Evolutionary conservation across 495 filamentous ascomycete species (phyloP).

Genomic region (Lepidopterella palustris): DNA sequence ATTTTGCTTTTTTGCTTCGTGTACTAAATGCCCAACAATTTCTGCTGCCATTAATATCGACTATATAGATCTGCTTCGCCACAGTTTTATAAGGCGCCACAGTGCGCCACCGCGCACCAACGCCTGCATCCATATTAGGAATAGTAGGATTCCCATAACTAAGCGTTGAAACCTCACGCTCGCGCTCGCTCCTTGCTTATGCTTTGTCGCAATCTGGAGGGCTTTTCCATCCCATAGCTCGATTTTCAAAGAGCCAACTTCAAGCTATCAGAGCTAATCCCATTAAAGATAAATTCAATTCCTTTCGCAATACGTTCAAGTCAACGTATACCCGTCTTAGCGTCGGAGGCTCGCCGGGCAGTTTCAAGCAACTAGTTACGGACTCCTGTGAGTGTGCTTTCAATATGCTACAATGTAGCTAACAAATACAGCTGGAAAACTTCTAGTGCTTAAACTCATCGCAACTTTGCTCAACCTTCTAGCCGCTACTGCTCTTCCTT

Average conservation of each 20-base stretch:
- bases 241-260: neutral
- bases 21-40: too few relatives aligned
- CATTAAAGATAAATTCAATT: neutral
- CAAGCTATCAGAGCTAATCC: neutral
- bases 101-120: too few relatives aligned
- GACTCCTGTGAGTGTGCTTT: neutral
- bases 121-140: too few relatives aligned
- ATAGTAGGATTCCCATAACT: neutral
- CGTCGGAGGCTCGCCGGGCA: neutral
- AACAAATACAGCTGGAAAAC: neutral
- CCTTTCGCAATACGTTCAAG: neutral
- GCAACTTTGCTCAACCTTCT: neutral
- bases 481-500: neutral
- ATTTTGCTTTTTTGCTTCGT: too few relatives aligned
- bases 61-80: too few relatives aligned
- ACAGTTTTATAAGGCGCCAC: too few relatives aligned
- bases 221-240: neutral
- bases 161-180: neutral
- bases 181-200: neutral
- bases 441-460: neutral
- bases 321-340: neutral
- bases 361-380: neutral
- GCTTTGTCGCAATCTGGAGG: neutral
- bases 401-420: neutral
- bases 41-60: too few relatives aligned